Evolutionary conservation across 164 flowering plant genomes (phyloP).

Genomic region (Sedum album): DNA sequence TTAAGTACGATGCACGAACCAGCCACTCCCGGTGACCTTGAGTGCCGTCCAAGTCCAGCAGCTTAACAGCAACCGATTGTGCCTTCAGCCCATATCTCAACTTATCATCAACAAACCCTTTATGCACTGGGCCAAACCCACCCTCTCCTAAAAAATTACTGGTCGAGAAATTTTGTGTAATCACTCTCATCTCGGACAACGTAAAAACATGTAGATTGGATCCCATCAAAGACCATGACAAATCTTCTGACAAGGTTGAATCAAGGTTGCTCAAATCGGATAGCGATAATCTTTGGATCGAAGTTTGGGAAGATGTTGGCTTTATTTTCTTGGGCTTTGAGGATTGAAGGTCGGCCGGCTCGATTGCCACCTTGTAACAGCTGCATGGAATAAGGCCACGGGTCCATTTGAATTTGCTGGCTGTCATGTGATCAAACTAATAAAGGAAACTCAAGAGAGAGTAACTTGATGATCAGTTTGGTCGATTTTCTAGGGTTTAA

Average conservation of each 20-base stretch:
- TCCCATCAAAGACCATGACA: background rate
- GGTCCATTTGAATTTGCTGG: background rate
- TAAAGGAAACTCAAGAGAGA: too few species aligned
- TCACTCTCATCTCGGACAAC: slow-evolving; percentile 34
- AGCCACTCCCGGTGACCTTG: slow-evolving; percentile 94
- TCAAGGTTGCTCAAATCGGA: slow-evolving; percentile 8
- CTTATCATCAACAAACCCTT: slow-evolving; percentile 70
- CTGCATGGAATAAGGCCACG: background rate
- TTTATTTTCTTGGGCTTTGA: background rate
- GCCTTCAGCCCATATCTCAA: slow-evolving; percentile 50
- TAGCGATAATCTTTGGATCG: background rate
- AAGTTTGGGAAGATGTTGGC: background rate
- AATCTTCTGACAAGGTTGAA: slow-evolving; percentile 4
- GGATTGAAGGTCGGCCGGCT: background rate
- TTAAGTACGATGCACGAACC: slow-evolving; percentile 32
- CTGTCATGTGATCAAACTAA: too few species aligned
- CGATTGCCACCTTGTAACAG: slow-evolving; percentile 1
- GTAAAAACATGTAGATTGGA: slow-evolving; percentile 6
- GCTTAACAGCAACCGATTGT: slow-evolving; percentile 67
- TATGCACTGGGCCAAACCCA: slow-evolving; percentile 83
- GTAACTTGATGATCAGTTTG: background rate
- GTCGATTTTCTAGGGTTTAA: background rate
- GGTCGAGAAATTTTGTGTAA: slow-evolving; percentile 46
- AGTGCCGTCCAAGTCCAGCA: slow-evolving; percentile 57
- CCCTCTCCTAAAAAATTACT: slow-evolving; percentile 64